A percentile compares a stretch with the other conserved stretches of the same genome.
These are phyloP conservation scores for Sporothrix mexicana DNA, from an alignment of 2,329 filamentous ascomycete genomes.

Conservation along the genomic window DNA sequence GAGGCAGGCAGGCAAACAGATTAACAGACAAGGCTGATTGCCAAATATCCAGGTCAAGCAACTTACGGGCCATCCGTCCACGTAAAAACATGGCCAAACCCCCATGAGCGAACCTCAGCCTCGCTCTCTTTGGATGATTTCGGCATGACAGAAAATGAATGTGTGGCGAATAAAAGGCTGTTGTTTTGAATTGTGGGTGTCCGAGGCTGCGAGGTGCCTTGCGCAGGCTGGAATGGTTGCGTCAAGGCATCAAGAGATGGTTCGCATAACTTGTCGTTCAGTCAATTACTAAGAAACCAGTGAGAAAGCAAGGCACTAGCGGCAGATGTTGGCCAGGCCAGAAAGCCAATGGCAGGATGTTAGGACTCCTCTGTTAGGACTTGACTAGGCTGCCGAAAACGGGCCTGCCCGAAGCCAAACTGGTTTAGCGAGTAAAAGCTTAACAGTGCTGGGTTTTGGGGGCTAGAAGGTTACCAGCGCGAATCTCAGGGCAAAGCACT, in stretches of 20 bases:
- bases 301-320: constrained; percentile 3
- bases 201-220: constrained; percentile 2
- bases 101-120: constrained; percentile 69
- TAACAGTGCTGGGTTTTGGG: background rate
- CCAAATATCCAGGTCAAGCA: constrained; percentile 29
- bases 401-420: constrained; percentile 24
- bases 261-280: background rate
- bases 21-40: background rate
- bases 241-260: background rate
- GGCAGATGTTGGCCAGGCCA: background rate
- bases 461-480: background rate
- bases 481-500: constrained; percentile 2
- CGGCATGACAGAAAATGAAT: background rate
- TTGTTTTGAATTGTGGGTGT: background rate
- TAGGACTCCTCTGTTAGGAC: background rate
- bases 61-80: constrained; percentile 72
- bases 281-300: background rate
- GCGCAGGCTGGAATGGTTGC: background rate
- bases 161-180: background rate
- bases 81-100: constrained; percentile 71
- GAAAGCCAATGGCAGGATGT: background rate
- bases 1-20: too few relatives aligned
- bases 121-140: constrained; percentile 53
- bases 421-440: background rate
- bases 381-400: background rate